Evolutionary conservation across 108 stramenopile genomes (phyloP).

Genomic region (Discostella stelligeroides): DNA sequence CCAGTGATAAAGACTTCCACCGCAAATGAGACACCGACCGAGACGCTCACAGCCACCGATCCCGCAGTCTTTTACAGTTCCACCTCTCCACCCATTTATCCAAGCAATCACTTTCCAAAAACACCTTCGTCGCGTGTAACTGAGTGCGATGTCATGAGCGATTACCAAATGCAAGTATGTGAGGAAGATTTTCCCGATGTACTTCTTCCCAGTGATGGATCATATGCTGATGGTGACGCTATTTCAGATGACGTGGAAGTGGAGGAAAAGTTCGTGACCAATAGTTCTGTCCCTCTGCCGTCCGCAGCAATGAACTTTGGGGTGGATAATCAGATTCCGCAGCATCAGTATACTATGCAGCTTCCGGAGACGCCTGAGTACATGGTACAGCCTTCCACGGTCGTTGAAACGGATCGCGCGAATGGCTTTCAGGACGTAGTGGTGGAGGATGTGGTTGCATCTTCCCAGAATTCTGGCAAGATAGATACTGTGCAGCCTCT

Average conservation of each 20-base stretch:
- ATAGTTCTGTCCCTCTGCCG: neutral
- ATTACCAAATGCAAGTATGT: conserved; percentile 27
- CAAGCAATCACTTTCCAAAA: conserved; percentile 20
- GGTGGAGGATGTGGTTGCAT: conserved; percentile 3
- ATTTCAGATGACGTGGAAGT: neutral
- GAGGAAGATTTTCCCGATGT: conserved; percentile 37
- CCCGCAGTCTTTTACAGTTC: conserved; percentile 11
- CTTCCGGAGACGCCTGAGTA: neutral
- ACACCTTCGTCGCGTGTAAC: conserved; percentile 34
- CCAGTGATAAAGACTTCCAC: neutral
- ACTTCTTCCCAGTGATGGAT: neutral
- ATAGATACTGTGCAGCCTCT: neutral
- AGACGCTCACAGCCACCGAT: neutral
- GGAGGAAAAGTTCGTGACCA: neutral
- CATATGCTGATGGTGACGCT: neutral
- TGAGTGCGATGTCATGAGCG: conserved; percentile 39
- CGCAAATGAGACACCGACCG: neutral
- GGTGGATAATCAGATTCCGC: neutral
- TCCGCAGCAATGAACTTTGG: neutral
- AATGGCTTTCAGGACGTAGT: conserved; percentile 21
- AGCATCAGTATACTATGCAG: neutral
- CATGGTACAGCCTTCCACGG: conserved; percentile 21
- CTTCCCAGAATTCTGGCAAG: neutral
- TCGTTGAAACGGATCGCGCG: conserved; percentile 19
- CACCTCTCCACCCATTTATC: conserved; percentile 34